phyloP scores from a whole-genome alignment of 1,284 basidiomycete species.

The Rhizopogon parksii region DNA sequence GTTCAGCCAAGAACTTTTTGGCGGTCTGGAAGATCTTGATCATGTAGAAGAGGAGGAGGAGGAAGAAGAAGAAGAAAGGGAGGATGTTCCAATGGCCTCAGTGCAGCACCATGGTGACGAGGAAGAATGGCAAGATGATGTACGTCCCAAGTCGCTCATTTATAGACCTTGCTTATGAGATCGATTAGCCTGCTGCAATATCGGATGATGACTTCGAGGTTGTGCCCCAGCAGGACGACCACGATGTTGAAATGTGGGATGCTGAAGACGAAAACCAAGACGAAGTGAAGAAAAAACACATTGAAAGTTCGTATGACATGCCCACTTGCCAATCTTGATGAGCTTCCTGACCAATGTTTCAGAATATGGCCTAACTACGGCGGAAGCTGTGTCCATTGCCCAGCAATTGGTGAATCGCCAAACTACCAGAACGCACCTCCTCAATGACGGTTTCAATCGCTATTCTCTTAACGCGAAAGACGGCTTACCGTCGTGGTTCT shows the following conservation, averaged over 20 bases:
- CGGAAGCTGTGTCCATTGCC: slow-evolving; percentile 89
- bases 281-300: slow-evolving; percentile 61
- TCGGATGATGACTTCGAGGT: slow-evolving; percentile 18
- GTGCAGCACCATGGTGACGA: slow-evolving; percentile 30
- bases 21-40: slow-evolving; percentile 56
- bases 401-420: slow-evolving; percentile 90
- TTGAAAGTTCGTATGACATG: slow-evolving; percentile 51
- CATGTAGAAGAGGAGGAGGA: slow-evolving; percentile 33
- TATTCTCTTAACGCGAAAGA: slow-evolving; percentile 90
- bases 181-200: slow-evolving; percentile 12
- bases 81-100: slow-evolving; percentile 29
- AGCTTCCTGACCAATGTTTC: slow-evolving; percentile 8
- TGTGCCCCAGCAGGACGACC: slow-evolving; percentile 39
- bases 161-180: slow-evolving; percentile 1
- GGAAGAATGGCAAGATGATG: slow-evolving; percentile 30
- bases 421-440: slow-evolving; percentile 81
- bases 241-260: slow-evolving; percentile 74
- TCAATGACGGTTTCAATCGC: slow-evolving; percentile 95
- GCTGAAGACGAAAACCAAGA: slow-evolving; percentile 76
- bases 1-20: slow-evolving; percentile 95
- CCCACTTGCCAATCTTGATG: slow-evolving; percentile 6
- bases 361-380: slow-evolving; percentile 86
- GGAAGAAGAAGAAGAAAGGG: slow-evolving; percentile 32
- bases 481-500: slow-evolving; percentile 91
- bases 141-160: slow-evolving; percentile 12